Percentiles rank a stretch among this genome's conserved stretches.
Conservation (phyloP, 83 land plant genomes). For the Picea engelmannii region DNA sequence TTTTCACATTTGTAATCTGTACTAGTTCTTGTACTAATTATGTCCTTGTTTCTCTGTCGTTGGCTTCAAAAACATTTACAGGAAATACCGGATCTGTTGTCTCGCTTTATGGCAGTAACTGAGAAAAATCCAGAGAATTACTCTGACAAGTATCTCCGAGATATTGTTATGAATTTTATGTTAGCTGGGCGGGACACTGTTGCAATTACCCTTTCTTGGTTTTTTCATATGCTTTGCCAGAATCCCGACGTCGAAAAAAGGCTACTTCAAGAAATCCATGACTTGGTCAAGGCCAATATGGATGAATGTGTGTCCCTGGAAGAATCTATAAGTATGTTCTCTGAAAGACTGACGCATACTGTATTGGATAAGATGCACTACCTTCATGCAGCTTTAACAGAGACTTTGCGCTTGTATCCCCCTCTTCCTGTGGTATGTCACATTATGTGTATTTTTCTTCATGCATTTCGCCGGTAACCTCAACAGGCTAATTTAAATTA, state of each 20-base stretch:
- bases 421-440: slow-evolving; percentile 70
- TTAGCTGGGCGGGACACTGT: slow-evolving; percentile 40
- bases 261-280: slow-evolving; percentile 15
- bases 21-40: background rate
- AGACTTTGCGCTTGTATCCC: slow-evolving; percentile 77
- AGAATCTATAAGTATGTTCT: slow-evolving; percentile 25
- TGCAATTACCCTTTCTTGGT: slow-evolving; percentile 41
- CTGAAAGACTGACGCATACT: slow-evolving; percentile 34
- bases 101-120: slow-evolving; percentile 1
- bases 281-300: background rate
- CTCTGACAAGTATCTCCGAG: slow-evolving; percentile 18
- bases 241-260: slow-evolving; percentile 28
- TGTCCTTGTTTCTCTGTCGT: background rate
- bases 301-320: background rate
- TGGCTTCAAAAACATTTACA: background rate
- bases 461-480: no score
- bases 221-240: slow-evolving; percentile 27
- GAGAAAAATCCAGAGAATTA: background rate
- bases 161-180: slow-evolving; percentile 26
- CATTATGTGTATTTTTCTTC: background rate
- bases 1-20: background rate
- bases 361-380: slow-evolving; percentile 63
- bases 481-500: no score
- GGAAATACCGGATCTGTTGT: slow-evolving; percentile 7
- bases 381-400: no score